Base-by-base conservation (phyloP, 768 basidiomycete genomes). In the Termitomyces titanicus region DNA sequence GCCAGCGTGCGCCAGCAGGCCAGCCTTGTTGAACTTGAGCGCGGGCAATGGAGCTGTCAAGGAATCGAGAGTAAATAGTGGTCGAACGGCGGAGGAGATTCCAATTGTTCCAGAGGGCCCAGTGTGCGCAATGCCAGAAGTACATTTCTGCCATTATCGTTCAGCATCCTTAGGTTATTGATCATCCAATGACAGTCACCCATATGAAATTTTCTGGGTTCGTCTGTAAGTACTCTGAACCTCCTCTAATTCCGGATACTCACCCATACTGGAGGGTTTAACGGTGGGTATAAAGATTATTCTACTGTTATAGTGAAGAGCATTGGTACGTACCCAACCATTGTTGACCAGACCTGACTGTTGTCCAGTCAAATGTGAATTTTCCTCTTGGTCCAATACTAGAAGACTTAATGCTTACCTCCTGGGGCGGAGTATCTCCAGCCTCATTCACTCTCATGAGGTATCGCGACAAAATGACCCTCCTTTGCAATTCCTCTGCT, bases 31-130 rank as follows among this genome's bases (percentile, higher is more conserved):
- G 81, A 3, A 75, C 67, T 59, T 79, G 78, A 1, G 83, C 77
- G 1, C 81, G 76, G 5, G 64, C 46, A 35, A 81, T 68, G 12
- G 82, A 77, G 34, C 70, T 70, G 12, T 66, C 55, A 22, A 84
- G 74, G 65, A 83, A 83, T 3, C 74, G 72, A 7, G 69, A 60
- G 63, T 83, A 84, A 9, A 80, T 68, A 39, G 61, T 56, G 47
- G 66, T 71, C 0, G 79, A 76, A 46, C 77, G 74, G 18, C 68
- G 57, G n/a, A 83, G 75, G 38, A 84, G 67, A 55, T 81, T 77
- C 79, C 79, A 81, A 65, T 83, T 80, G 59, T 77, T 77, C 82
- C 82, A 85, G 6, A 83, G 72, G 1, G 78, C 80, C 81, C 81
- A 84, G 61, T 85, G 82, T 6, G 72, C 73, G 52, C 70, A 67